Evolutionary conservation across 768 basidiomycete species (phyloP).

Genomic region (Auricularia sp.): DNA sequence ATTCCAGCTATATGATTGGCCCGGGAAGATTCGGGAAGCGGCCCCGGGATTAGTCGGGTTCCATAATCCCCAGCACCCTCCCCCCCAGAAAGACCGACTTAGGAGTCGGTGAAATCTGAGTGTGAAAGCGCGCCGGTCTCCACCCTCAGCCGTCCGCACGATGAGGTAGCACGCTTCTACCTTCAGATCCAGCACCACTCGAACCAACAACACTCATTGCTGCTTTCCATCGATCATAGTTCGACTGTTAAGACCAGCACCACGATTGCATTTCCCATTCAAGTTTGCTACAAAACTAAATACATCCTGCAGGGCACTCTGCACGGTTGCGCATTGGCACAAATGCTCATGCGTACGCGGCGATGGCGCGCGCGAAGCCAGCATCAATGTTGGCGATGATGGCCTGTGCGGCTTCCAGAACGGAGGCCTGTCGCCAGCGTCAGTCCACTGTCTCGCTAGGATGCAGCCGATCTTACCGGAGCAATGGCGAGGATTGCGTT

Average conservation of each 20-base stretch:
- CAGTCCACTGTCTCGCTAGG: not conserved
- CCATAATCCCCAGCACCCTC: too few relatives aligned
- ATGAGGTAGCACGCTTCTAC: too few relatives aligned
- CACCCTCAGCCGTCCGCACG: not conserved
- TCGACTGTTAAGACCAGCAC: not conserved
- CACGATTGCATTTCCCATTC: not conserved
- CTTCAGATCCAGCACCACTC: too few relatives aligned
- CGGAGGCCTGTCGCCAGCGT: not conserved
- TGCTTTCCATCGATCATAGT: too few relatives aligned
- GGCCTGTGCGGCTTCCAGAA: not conserved
- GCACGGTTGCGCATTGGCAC: too few relatives aligned
- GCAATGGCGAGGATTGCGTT: not conserved
- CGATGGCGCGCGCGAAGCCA: not conserved
- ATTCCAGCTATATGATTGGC: too few relatives aligned
- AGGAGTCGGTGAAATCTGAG: too few relatives aligned
- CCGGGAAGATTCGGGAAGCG: too few relatives aligned
- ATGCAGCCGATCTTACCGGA: not conserved
- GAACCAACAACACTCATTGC: too few relatives aligned
- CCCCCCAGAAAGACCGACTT: too few relatives aligned
- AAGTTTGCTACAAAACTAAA: not conserved
- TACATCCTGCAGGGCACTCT: not conserved
- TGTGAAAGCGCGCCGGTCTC: not conserved
- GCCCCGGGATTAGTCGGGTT: too few relatives aligned
- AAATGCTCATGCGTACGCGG: not conserved
- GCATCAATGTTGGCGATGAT: not conserved